Evolutionary conservation across 164 flowering plant species (phyloP), one percentile per base, ranked within the genome.

Genomic region (Chimonanthus praecox): DNA sequence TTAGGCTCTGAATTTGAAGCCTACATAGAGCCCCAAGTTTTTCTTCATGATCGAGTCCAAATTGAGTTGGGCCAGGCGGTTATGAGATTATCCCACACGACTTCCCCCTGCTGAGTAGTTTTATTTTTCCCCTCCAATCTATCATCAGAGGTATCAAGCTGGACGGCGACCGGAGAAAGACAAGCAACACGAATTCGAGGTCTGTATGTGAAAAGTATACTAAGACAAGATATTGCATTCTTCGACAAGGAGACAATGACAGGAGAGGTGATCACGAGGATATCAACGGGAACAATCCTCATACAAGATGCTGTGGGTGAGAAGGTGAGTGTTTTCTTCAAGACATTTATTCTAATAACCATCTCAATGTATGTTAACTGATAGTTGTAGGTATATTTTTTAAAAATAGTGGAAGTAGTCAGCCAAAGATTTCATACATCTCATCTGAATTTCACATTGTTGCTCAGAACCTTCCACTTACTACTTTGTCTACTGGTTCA

Each of bases 281-380:
- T 89, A 90, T 87, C 91, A 0, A 90, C 90, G 5, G 94, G 88
- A 62, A 87, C 94, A 16, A 67, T 85, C 67, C 89, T 89, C 72
- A 87, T 89, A 58, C 94, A 88, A 78, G 89, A 88, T 45, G 88
- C 92, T 72, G 85, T 88, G 87, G 92, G 91, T 1, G 91, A 88
- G 74, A 87, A 84, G 86, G 89, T 86, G 46, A 2, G 10, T 58
- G 7, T 47, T 47, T 7, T 20, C 7, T 47, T 21, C 2, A 6
- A 9, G 16, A 54, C 8, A 3, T n/a, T 54, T 50, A 33, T 33
- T 54, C 5, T 3, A 10, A n/a, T 9, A 11, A 4, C 5, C 60
- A 54, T 54, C 5, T 54, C 16, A 54, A 54, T 54, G 11, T 54
- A 54, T 54, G 16, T 54, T 54, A 5, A 33, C 33, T 33, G 33